Base-by-base conservation (phyloP, 495 filamentous ascomycete genomes). In the Daldinia loculata region DNA sequence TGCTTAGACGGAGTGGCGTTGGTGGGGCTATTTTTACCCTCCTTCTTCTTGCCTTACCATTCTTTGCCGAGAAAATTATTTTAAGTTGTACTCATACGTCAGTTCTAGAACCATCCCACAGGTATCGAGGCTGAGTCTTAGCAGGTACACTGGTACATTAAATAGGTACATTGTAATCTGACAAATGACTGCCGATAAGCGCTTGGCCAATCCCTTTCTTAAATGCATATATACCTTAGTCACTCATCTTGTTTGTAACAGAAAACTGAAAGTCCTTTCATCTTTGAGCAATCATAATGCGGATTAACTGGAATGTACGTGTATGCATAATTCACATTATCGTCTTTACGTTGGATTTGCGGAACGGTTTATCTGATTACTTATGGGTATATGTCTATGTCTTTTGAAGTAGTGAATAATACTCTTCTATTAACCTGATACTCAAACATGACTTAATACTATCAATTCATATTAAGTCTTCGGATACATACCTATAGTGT, bases 21-120 rank as follows among this genome's bases (percentile, higher is more conserved):
- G 57, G 70, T 69, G 70, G 65, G 70, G 61, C 22, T 73, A 63
- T 65, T 66, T 69, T 68, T 71, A 52, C 61, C 56, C 38, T 56
- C 15, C 26, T 30, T 53, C 24, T 12, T 56, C 29, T 45, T 43
- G 15, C 61, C 58, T 70, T 52, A 55, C 38, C 58, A 48, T 22
- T 63, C 57, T 61, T 61, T 56, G 53, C 29, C 53, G 53, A 53
- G 22, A 56, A 56, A 56, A 29, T 56, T 36, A 56, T 56, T 56
- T 56, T 36, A 41, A 30, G 43, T 29, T 57, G 57, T 41, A 48
- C 56, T 63, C 59, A 55, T 72, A 72, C 69, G 69, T 72, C 69
- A 72, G 63, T 63, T 72, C 64, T 67, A 67, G 63, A 66, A 59
- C 63, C 9, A 39, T 64, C 26, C 27, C 30, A 38, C 30, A 29